A percentile compares a stretch with the other conserved stretches of the same genome.
Conservation (phyloP, 2,329 filamentous ascomycete species). For the Scedosporium boydii region DNA sequence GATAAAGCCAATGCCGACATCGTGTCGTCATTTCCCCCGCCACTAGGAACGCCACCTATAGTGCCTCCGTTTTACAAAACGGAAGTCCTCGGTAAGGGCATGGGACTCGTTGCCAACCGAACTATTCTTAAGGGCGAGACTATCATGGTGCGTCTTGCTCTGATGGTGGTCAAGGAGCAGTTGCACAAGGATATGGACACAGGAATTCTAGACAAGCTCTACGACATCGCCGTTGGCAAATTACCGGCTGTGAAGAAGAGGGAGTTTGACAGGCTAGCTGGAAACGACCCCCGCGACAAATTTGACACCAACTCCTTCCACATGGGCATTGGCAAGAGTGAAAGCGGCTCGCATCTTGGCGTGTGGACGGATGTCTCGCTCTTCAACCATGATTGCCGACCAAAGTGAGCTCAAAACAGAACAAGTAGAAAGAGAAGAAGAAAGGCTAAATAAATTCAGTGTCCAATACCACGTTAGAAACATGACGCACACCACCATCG, state of each 20-base stretch:
- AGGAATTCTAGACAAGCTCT: not conserved
- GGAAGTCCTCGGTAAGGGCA: slow-evolving; percentile 23
- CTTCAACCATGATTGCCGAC: slow-evolving; percentile 30
- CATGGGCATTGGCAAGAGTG: slow-evolving; percentile 12
- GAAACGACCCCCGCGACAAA: not conserved
- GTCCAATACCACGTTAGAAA: slow-evolving; percentile 24
- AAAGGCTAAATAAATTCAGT: slow-evolving; percentile 10
- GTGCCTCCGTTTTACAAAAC: slow-evolving; percentile 17
- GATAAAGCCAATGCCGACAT: not conserved
- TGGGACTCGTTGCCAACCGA: slow-evolving; percentile 24
- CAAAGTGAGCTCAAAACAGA: slow-evolving; percentile 7
- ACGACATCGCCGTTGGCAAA: not conserved
- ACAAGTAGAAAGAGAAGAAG: not conserved
- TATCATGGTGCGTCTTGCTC: slow-evolving; percentile 21
- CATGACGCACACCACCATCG: slow-evolving; percentile 25
- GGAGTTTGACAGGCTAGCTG: not conserved
- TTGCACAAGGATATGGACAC: slow-evolving; percentile 20
- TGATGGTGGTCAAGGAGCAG: slow-evolving; percentile 20
- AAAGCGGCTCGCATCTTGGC: slow-evolving; percentile 20
- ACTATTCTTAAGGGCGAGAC: slow-evolving; percentile 24
- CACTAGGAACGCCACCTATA: slow-evolving; percentile 4
- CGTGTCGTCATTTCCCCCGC: not conserved
- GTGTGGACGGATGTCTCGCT: slow-evolving; percentile 23
- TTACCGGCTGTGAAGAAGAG: not conserved
- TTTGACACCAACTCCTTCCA: not conserved